A percentile compares a stretch with the other conserved stretches of the same genome.
Conservation (phyloP, 148 eudicot species). For the Arctostaphylos glauca region DNA sequence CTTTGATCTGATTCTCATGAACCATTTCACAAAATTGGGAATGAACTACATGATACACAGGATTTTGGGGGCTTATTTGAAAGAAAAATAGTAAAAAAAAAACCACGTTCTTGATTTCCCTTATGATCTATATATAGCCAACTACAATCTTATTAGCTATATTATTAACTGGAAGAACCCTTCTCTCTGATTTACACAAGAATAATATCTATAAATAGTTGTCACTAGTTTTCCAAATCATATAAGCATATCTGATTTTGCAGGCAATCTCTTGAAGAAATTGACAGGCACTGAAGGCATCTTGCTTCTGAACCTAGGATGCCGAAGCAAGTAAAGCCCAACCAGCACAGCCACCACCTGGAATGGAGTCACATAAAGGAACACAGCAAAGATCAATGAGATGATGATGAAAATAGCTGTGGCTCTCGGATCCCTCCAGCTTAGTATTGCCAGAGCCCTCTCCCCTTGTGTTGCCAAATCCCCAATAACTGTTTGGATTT, state of each 20-base stretch:
- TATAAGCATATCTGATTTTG: slow-evolving; percentile 77
- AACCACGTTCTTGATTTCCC: slow-evolving; percentile 7
- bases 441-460: slow-evolving; percentile 64
- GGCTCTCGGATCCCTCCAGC: slow-evolving; percentile 96
- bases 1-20: neutral
- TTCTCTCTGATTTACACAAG: slow-evolving; percentile 17
- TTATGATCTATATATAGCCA: neutral
- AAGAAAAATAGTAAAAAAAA: neutral
- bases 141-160: neutral
- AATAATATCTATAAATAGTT: slow-evolving; percentile 16
- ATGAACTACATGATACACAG: slow-evolving; percentile 9
- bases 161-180: slow-evolving; percentile 13
- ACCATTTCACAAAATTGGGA: slow-evolving; percentile 16
- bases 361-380: slow-evolving; percentile 86
- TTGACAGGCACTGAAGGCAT: slow-evolving; percentile 90
- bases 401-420: slow-evolving; percentile 79
- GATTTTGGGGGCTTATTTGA: neutral
- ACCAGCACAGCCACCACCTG: slow-evolving; percentile 68
- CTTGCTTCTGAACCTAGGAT: slow-evolving; percentile 76
- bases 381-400: slow-evolving; percentile 61
- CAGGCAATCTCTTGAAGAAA: slow-evolving; percentile 89
- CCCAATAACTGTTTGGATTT: slow-evolving; percentile 78
- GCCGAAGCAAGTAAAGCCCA: slow-evolving; percentile 74
- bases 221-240: slow-evolving; percentile 28
- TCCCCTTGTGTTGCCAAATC: slow-evolving; percentile 93